Evolutionary conservation across 306 rosid species (phyloP).

Genomic region (Cajanus cajan): DNA sequence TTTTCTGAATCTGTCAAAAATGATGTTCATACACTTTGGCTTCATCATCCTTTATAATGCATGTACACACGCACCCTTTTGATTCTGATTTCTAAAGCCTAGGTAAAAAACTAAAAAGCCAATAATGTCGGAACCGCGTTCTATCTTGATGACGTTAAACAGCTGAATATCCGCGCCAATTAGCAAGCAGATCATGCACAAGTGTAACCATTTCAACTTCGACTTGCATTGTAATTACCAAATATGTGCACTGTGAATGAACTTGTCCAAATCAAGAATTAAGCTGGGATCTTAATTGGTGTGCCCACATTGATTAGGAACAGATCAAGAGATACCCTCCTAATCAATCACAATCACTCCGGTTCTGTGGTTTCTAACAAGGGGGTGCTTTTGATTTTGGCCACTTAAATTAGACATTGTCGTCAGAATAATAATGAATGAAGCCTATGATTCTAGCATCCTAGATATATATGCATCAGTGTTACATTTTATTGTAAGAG

Average conservation of each 20-base stretch:
- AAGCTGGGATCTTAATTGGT: background rate
- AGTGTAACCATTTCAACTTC: background rate
- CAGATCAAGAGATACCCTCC: constrained; percentile 11
- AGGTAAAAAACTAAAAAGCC: constrained; percentile 27
- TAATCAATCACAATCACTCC: constrained; percentile 29
- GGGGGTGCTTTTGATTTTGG: constrained; percentile 1
- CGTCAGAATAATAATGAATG: background rate
- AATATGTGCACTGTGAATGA: background rate
- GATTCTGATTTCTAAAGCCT: constrained; percentile 3
- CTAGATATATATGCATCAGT: constrained; percentile 16
- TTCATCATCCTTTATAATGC: background rate
- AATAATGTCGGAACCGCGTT: constrained; percentile 28
- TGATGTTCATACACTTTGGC: background rate
- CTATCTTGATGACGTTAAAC: background rate
- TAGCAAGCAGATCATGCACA: background rate
- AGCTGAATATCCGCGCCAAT: background rate
- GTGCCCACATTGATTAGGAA: constrained; percentile 8
- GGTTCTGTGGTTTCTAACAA: constrained; percentile 2
- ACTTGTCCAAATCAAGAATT: constrained; percentile 28
- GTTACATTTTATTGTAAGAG: constrained; percentile 17
- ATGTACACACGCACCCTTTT: background rate
- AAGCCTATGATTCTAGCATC: constrained; percentile 9
- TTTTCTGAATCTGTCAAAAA: background rate
- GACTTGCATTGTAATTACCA: background rate
- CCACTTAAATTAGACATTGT: background rate